Conservation (phyloP, 2,329 filamentous ascomycete genomes). For the Ophiosphaerella herpotricha region DNA sequence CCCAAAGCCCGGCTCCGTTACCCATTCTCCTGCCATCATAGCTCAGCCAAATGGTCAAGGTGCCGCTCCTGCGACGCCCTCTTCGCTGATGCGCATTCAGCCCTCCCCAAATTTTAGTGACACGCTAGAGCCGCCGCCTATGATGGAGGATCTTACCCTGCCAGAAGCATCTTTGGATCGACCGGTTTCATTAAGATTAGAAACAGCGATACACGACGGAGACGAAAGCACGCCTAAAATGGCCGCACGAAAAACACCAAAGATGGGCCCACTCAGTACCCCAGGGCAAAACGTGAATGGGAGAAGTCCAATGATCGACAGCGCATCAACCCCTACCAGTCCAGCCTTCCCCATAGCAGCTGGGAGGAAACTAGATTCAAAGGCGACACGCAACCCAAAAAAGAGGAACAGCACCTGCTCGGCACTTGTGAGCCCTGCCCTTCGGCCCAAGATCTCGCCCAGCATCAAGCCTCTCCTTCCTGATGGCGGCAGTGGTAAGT, state of each 20-base stretch:
- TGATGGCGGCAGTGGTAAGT: slow-evolving; percentile 60
- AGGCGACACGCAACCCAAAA: slow-evolving; percentile 36
- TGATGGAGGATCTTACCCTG: slow-evolving; percentile 67
- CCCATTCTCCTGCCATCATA: slow-evolving; percentile 69
- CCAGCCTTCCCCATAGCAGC: slow-evolving; percentile 35
- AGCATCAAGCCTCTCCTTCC: slow-evolving; percentile 91
- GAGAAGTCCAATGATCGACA: slow-evolving; percentile 57
- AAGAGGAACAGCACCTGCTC: slow-evolving; percentile 61
- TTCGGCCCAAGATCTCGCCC: slow-evolving; percentile 88
- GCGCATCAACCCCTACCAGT: slow-evolving; percentile 57
- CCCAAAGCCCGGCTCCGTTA: slow-evolving; percentile 66
- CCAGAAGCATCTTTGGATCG: slow-evolving; percentile 67
- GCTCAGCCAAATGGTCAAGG: slow-evolving; percentile 47
- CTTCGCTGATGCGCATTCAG: slow-evolving; percentile 74
- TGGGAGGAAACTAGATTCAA: slow-evolving; percentile 38
- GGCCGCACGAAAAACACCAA: slow-evolving; percentile 70
- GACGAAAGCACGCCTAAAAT: slow-evolving; percentile 62
- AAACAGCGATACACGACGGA: slow-evolving; percentile 56
- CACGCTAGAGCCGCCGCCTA: slow-evolving; percentile 28
- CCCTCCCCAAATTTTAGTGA: slow-evolving; percentile 41
- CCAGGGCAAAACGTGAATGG: slow-evolving; percentile 40
- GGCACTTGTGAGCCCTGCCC: slow-evolving; percentile 80
- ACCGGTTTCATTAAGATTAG: slow-evolving; percentile 56
- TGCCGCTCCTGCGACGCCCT: slow-evolving; percentile 69
- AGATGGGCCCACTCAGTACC: slow-evolving; percentile 62